A percentile compares a stretch with the other conserved stretches of the same genome.
Evolutionary conservation across 2,329 filamentous ascomycete species (phyloP).

Genomic region (Pyricularia grisea): DNA sequence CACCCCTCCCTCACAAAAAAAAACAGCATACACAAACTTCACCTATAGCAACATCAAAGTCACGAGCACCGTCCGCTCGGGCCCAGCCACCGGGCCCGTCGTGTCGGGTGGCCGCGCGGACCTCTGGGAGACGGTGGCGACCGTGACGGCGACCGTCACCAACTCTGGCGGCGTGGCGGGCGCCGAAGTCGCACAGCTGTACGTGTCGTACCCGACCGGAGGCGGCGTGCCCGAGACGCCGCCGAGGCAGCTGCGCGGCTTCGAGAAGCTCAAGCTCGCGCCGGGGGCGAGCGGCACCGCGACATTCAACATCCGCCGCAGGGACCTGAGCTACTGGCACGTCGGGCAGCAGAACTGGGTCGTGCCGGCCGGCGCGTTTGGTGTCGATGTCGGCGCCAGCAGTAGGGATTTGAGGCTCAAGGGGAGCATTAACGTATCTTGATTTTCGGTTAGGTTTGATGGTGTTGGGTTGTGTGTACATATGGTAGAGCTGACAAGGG

Average conservation of each 20-base stretch:
- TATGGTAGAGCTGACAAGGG: too few relatives aligned
- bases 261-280: constrained; percentile 46
- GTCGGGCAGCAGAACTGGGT: constrained; percentile 49
- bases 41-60: constrained; percentile 42
- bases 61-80: constrained; percentile 25
- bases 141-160: constrained; percentile 49
- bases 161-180: constrained; percentile 55
- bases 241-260: constrained; percentile 48
- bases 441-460: neutral
- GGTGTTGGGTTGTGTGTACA: too few relatives aligned
- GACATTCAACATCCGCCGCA: constrained; percentile 42
- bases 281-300: constrained; percentile 36
- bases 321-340: constrained; percentile 60
- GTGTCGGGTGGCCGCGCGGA: constrained; percentile 34
- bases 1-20: neutral
- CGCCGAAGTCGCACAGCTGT: constrained; percentile 59
- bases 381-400: constrained; percentile 32
- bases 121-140: constrained; percentile 33
- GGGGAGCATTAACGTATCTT: constrained; percentile 12
- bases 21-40: constrained; percentile 58
- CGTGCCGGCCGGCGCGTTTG: constrained; percentile 34
- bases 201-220: constrained; percentile 30
- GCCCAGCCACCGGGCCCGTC: constrained; percentile 27
- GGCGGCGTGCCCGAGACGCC: constrained; percentile 26
- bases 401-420: constrained; percentile 33